Evolutionary conservation across 257 asterid species (phyloP).

Genomic region (Fraxinus cuspidata): DNA sequence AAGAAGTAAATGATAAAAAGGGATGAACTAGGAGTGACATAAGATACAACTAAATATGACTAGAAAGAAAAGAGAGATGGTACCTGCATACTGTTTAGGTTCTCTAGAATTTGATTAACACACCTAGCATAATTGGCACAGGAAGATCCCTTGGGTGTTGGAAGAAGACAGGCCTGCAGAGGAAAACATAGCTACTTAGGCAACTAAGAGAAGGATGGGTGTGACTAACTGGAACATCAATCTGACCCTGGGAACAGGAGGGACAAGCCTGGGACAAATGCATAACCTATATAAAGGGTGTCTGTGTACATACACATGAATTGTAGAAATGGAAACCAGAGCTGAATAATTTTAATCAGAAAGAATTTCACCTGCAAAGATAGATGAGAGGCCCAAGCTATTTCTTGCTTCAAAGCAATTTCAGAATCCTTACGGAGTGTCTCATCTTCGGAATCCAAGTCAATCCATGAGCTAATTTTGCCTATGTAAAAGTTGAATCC

Average conservation of each 20-base stretch:
- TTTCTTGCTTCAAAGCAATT: constrained; percentile 84
- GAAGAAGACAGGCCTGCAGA: constrained; percentile 92
- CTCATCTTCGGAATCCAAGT: constrained; percentile 91
- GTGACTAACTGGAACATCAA: constrained; percentile 13
- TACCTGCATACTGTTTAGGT: constrained; percentile 84
- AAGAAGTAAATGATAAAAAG: constrained; percentile 39
- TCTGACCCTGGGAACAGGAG: constrained; percentile 16
- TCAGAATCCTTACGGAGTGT: constrained; percentile 80
- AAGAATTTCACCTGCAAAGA: constrained; percentile 74
- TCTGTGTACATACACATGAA: neutral
- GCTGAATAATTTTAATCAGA: neutral
- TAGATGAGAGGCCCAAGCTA: constrained; percentile 98
- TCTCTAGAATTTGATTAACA: constrained; percentile 82
- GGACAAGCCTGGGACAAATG: neutral
- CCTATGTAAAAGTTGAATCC: constrained; percentile 48
- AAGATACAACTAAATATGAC: constrained; percentile 9
- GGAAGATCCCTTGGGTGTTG: constrained; percentile 76
- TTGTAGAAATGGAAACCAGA: neutral
- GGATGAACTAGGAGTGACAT: constrained; percentile 22
- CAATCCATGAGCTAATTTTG: constrained; percentile 92
- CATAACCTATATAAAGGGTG: neutral
- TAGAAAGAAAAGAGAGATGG: constrained; percentile 11
- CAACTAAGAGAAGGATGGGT: constrained; percentile 3
- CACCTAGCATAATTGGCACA: constrained; percentile 95
- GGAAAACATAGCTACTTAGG: constrained; percentile 22